These are phyloP conservation scores for Agaricus bisporus DNA, from an alignment of 768 basidiomycete species.

Conservation along the genomic window DNA sequence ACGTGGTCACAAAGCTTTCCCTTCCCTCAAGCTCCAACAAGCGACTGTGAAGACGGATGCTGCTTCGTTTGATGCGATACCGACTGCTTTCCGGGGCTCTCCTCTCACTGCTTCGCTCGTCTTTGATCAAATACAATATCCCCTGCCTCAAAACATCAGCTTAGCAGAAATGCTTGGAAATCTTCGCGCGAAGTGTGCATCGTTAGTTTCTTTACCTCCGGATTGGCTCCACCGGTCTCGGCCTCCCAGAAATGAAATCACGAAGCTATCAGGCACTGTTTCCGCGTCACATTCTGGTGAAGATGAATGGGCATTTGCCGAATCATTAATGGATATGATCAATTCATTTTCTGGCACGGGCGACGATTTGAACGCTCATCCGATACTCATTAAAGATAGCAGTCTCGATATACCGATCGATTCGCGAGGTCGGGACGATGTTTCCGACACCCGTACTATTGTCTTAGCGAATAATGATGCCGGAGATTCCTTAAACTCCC, in stretches of 20 bases:
- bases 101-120: neutral
- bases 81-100: slow-evolving; percentile 1
- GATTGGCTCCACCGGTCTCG: slow-evolving; percentile 6
- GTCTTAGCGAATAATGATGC: neutral
- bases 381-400: neutral
- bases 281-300: neutral
- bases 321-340: slow-evolving; percentile 5
- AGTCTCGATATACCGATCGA: neutral
- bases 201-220: slow-evolving; percentile 2
- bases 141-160: neutral
- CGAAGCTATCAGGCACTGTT: slow-evolving; percentile 1
- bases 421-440: neutral
- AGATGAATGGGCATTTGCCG: slow-evolving; percentile 4
- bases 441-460: neutral
- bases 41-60: neutral
- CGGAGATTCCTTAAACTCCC: neutral
- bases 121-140: neutral
- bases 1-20: slow-evolving; percentile 4
- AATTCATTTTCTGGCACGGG: neutral
- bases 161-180: slow-evolving; percentile 1
- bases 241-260: neutral
- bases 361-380: neutral
- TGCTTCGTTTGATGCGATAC: neutral
- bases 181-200: slow-evolving; percentile 6
- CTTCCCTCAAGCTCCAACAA: neutral